These are phyloP conservation scores for Ogataea ganodermae DNA, from an alignment of 805 yeast genomes.

Conservation along the genomic window DNA sequence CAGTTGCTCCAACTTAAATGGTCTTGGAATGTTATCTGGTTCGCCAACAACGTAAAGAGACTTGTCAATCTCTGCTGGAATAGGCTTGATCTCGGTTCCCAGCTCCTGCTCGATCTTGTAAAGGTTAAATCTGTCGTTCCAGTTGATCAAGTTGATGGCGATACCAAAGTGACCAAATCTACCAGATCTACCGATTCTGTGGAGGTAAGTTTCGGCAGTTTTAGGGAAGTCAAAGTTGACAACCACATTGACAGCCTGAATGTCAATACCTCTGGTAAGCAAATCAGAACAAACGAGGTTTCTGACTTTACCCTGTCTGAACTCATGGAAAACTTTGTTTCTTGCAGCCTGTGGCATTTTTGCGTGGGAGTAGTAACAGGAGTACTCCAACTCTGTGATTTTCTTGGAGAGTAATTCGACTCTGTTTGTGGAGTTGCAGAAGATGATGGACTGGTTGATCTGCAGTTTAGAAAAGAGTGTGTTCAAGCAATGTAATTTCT, in stretches of 20 bases:
- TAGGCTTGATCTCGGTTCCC: slow-evolving; percentile 96
- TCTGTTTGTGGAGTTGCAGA: slow-evolving; percentile 95
- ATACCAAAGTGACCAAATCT: slow-evolving; percentile 98
- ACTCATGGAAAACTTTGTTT: slow-evolving; percentile 97
- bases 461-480: slow-evolving; percentile 92
- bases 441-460: slow-evolving; percentile 94
- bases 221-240: slow-evolving; percentile 98
- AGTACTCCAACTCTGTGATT: slow-evolving; percentile 93
- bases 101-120: slow-evolving; percentile 96
- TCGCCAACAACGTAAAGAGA: slow-evolving; percentile 85
- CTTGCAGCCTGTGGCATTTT: slow-evolving; percentile 97
- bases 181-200: slow-evolving; percentile 98
- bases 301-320: slow-evolving; percentile 97
- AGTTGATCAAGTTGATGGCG: slow-evolving; percentile 93
- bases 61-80: slow-evolving; percentile 91
- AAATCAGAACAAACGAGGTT: slow-evolving; percentile 96
- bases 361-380: slow-evolving; percentile 96
- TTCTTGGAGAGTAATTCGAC: slow-evolving; percentile 95
- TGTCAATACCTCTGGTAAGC: slow-evolving; percentile 97
- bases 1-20: slow-evolving; percentile 71
- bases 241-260: slow-evolving; percentile 97
- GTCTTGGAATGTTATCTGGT: slow-evolving; percentile 75
- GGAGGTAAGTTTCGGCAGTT: slow-evolving; percentile 95
- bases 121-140: slow-evolving; percentile 93
- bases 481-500: slow-evolving; percentile 93